Base-by-base conservation (phyloP, 1,284 basidiomycete species). In the Cystobasidium slooffiae region DNA sequence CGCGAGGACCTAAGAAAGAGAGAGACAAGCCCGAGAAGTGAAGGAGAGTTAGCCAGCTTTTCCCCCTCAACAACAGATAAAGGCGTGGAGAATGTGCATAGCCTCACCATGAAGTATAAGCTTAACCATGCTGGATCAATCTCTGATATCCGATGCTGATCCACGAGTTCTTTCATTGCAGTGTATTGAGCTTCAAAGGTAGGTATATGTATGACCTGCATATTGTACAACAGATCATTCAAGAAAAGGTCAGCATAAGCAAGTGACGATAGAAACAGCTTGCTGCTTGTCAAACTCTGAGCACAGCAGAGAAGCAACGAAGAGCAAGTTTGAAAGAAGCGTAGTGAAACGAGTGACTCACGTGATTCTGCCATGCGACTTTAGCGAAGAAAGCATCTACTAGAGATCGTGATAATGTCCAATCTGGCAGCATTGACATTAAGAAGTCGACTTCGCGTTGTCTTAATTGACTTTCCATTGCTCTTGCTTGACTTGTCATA, bases 291-390 rank as follows among this genome's bases (percentile, higher is more conserved):
- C 31, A 31, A 5, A 2, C 2, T 31, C 31, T 31, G 31, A 31
- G 31, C 31, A 31, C 1, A 5, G 31, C 31, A 31, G 31, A 31
- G 31, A 31, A 31, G 31, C 31, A 31, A 31, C 31, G 31, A 31
- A 31, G 31, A 31, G 31, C 31, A 31, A 31, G 31, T 31, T 31
- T 31, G 20, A 58, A 44, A 12, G 10, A 12, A 52, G 22, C 1
- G 44, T 8, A 0, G n/a, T 64, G n/a, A 10, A 6, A 24, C 16
- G 12, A 39, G 22, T 31, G 16, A 61, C 70, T 73, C 44, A 75
- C 67, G 67, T 75, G 68, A 63, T 70, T 70, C n/a, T 75, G 67
- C 74, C 74, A 75, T 6, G 74, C 68, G 12, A 72, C 74, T 53
- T 72, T 70, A 4, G 49, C 46, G 39, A 75, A 75, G 74, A 72